Conservation (phyloP, 345 rosid species). For the Litchi chinensis region DNA sequence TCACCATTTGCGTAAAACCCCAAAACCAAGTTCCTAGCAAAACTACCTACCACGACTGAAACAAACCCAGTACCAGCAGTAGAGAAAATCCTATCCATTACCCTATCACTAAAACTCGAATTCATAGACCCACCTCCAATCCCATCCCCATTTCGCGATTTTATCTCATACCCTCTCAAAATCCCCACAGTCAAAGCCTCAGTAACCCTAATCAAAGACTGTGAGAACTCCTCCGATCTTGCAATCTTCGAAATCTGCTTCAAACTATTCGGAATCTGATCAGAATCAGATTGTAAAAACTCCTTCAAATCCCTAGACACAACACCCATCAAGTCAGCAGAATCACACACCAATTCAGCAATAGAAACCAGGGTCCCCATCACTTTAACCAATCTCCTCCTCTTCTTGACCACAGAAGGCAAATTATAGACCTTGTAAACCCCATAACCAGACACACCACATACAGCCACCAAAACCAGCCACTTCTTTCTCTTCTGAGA, state of each 20-base stretch:
- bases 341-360: slow-evolving; percentile 73
- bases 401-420: slow-evolving; percentile 61
- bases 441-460: slow-evolving; percentile 77
- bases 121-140: slow-evolving; percentile 22
- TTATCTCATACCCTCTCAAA: slow-evolving; percentile 50
- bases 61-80: slow-evolving; percentile 76
- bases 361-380: slow-evolving; percentile 60
- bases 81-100: slow-evolving; percentile 75
- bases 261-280: slow-evolving; percentile 80
- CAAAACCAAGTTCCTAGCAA: slow-evolving; percentile 86
- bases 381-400: slow-evolving; percentile 62
- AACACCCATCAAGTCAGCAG: slow-evolving; percentile 59
- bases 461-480: slow-evolving; percentile 56
- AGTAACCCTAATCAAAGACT: slow-evolving; percentile 56
- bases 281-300: slow-evolving; percentile 74
- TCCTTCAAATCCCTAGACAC: slow-evolving; percentile 68
- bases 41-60: slow-evolving; percentile 84
- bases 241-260: slow-evolving; percentile 83
- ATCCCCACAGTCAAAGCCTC: slow-evolving; percentile 72
- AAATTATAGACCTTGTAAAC: slow-evolving; percentile 67
- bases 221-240: slow-evolving; percentile 60
- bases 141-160: slow-evolving; percentile 28
- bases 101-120: slow-evolving; percentile 49
- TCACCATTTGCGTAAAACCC: slow-evolving; percentile 61
- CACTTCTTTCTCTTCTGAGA: slow-evolving; percentile 62